Evolutionary conservation across 2,329 filamentous ascomycete species (phyloP).

Genomic region (Hypocrella siamensis): DNA sequence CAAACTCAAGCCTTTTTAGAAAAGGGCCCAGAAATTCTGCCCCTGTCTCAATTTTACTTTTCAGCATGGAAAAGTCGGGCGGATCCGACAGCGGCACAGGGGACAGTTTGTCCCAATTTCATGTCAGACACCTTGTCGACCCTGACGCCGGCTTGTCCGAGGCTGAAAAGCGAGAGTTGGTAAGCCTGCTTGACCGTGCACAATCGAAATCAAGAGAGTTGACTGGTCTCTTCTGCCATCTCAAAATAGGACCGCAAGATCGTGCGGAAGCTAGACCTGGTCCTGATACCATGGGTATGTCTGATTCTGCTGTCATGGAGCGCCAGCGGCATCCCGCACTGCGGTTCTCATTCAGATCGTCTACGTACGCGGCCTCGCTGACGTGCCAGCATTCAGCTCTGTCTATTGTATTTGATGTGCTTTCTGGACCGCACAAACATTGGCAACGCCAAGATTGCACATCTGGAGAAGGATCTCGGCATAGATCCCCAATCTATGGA

Average conservation of each 20-base stretch:
- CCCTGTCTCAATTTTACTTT: too few species aligned
- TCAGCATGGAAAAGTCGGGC: conserved; percentile 14
- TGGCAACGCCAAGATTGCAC: conserved; percentile 49
- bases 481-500: conserved; percentile 44
- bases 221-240: neutral
- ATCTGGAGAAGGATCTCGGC: conserved; percentile 19
- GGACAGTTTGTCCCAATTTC: conserved; percentile 14
- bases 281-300: conserved; percentile 42
- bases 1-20: too few species aligned
- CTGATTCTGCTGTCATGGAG: too few species aligned
- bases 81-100: conserved; percentile 7
- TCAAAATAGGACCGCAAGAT: conserved; percentile 46
- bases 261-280: conserved; percentile 44
- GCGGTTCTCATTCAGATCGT: too few species aligned
- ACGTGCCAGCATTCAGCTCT: conserved; percentile 29
- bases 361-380: too few species aligned
- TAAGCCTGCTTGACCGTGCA: conserved; percentile 19
- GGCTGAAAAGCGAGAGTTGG: conserved; percentile 45
- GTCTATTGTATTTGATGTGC: conserved; percentile 56
- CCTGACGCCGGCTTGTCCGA: conserved; percentile 47
- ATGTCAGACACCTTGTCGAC: conserved; percentile 14
- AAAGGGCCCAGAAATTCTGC: too few species aligned
- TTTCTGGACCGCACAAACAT: conserved; percentile 69
- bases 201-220: neutral
- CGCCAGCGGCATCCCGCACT: too few species aligned